Percentiles rank a stretch among this genome's conserved stretches.
These are phyloP conservation scores for Solanum hybrid DNA, from an alignment of 305 asterid species.

Conservation along the genomic window DNA sequence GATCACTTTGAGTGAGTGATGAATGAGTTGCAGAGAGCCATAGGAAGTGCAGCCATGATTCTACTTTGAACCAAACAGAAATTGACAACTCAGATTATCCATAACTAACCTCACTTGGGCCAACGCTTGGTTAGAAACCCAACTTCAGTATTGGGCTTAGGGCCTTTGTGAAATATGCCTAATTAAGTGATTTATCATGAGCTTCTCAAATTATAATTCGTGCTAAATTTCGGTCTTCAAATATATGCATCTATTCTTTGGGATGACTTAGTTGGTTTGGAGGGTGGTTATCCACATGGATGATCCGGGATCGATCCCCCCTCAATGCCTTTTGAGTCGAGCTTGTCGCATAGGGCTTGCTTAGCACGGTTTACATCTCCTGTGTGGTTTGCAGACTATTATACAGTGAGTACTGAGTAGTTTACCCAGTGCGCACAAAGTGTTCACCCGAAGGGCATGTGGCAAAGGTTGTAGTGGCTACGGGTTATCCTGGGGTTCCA, in stretches of 20 bases:
- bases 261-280: background rate
- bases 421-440: too few species aligned
- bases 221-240: background rate
- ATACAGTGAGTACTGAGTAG: too few species aligned
- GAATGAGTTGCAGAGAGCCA: slow-evolving; percentile 1
- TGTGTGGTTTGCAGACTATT: too few species aligned
- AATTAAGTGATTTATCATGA: background rate
- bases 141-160: background rate
- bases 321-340: background rate
- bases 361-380: background rate
- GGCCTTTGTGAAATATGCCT: background rate
- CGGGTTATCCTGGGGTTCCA: too few species aligned
- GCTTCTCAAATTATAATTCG: background rate
- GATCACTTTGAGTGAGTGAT: background rate
- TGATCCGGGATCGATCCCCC: background rate
- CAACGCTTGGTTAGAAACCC: background rate
- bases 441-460: too few species aligned
- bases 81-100: slow-evolving; percentile 6
- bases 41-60: background rate
- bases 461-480: too few species aligned
- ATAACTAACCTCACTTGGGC: background rate
- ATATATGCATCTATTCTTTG: too few species aligned
- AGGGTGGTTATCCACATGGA: background rate
- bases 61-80: background rate
- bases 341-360: fast-evolving